These are phyloP conservation scores for Chamaecyparis obtusa DNA, from an alignment of 75 land plant species.

Conservation along the genomic window DNA sequence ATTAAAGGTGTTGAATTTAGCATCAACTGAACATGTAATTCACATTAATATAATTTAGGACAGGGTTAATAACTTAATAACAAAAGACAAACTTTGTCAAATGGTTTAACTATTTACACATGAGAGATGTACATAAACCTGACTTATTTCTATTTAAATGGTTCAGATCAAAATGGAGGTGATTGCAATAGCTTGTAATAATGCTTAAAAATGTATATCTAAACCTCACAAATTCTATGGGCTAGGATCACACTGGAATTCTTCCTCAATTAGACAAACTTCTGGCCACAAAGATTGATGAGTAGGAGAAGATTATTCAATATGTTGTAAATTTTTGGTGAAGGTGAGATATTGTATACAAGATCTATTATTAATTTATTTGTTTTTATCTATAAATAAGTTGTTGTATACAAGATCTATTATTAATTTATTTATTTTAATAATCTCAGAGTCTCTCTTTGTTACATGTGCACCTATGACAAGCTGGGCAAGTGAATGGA, in stretches of 20 bases:
- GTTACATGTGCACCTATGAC: no score
- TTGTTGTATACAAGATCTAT: no score
- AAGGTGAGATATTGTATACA: slow-evolving; percentile 43
- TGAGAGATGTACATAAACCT: not conserved
- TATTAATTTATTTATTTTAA: no score
- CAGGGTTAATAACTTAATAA: not conserved
- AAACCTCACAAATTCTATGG: slow-evolving; percentile 79
- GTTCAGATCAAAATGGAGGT: slow-evolving; percentile 81
- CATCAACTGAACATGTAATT: not conserved
- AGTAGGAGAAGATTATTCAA: slow-evolving; percentile 87
- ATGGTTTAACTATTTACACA: slow-evolving; percentile 1
- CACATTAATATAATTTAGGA: not conserved
- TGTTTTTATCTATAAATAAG: not conserved
- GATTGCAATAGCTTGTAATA: slow-evolving; percentile 82
- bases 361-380: not conserved
- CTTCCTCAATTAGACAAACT: slow-evolving; percentile 79
- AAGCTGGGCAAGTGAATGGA: no score
- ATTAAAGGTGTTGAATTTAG: slow-evolving; percentile 56
- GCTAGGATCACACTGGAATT: slow-evolving; percentile 63
- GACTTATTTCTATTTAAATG: not conserved
- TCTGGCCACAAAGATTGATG: slow-evolving; percentile 85
- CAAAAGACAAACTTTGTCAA: not conserved
- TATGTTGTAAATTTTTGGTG: slow-evolving; percentile 86
- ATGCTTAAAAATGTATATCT: slow-evolving; percentile 79
- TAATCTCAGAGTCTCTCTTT: no score